Evolutionary conservation across 331 rosid species (phyloP).

Genomic region (Acacia concinna): DNA sequence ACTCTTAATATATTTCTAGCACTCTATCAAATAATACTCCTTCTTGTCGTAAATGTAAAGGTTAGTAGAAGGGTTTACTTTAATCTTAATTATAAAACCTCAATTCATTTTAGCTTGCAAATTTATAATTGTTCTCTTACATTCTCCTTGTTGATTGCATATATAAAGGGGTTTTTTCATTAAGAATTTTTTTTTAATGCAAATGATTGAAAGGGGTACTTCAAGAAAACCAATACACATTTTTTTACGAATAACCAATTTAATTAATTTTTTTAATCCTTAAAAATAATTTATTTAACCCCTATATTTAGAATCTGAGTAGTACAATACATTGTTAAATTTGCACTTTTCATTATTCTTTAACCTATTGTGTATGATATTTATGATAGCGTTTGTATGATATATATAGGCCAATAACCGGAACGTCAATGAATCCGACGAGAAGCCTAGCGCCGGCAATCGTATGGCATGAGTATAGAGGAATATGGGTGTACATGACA

Average conservation of each 20-base stretch:
- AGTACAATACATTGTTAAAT: not conserved
- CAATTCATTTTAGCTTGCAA: no score
- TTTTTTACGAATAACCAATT: not conserved
- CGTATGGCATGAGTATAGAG: constrained; percentile 40
- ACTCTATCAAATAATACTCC: no score
- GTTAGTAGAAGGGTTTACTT: not conserved
- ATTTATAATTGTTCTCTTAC: no score
- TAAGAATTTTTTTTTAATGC: no score
- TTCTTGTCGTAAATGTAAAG: not conserved
- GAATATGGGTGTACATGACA: constrained; percentile 67
- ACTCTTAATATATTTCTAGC: not conserved
- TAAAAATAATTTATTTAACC: not conserved
- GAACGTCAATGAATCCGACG: constrained; percentile 97
- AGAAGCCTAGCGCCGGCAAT: constrained; percentile 88
- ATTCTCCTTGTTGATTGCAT: no score
- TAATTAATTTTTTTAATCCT: not conserved
- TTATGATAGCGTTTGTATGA: not conserved
- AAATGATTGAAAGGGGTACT: not conserved
- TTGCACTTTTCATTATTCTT: not conserved
- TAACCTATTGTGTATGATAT: not conserved
- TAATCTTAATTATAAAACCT: not conserved
- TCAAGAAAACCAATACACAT: no score
- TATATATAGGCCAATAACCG: constrained; percentile 17
- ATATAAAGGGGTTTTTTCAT: no score
- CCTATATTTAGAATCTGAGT: not conserved